Base-by-base conservation (phyloP, 1,284 basidiomycete species). In the Sporisorium sorghi region DNA sequence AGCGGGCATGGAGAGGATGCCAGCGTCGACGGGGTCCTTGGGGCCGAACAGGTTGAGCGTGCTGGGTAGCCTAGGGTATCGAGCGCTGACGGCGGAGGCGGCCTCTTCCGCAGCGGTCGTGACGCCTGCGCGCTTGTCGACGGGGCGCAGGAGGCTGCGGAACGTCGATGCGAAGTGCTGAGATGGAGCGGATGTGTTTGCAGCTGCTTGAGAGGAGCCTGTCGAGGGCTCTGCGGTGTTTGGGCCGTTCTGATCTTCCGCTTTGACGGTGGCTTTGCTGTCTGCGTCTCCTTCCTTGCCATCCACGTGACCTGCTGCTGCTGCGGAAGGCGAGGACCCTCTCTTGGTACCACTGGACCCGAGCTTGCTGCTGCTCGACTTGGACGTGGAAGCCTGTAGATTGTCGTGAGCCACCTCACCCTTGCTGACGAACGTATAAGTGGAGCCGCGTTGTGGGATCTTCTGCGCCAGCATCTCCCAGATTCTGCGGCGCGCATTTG, bases 391-490 rank as follows among this genome's bases (percentile, higher is more conserved):
- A 5, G 58, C 58, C 35, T 65, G 62, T 12, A 65, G 54, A 24
- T 65, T 65, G 59, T 74, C 72, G 15, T 69, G 72, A 5, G 66
- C 72, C 2, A 74, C 66, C 35, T 74, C 72, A 15, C 72, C 72
- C 37, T 74, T 69, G 53, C 66, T 74, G 53, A 74, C 66, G 19
- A 74, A 74, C 5, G 66, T 74, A 39, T 74, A 74, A 2, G 72
- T 74, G 3, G 72, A 74, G 6, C 72, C 72, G n/a, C 72, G 72
- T 30, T 74, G 66, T 24, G 72, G 62, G 35, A 70, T 69, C 62
- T 70, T 74, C 17, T 66, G 62, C 2, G 72, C 65, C 1, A 74
- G 59, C 66, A 74, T 74, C 44, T 74, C 72, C 72, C 72, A 74
- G 44, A 74, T 74, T 32, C 72, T 58, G 0, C 72, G 54, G 19